Evolutionary conservation across 148 eudicot genomes (phyloP), one percentile per base, ranked within the genome.

Genomic region (Chenopodium berlandieri): DNA sequence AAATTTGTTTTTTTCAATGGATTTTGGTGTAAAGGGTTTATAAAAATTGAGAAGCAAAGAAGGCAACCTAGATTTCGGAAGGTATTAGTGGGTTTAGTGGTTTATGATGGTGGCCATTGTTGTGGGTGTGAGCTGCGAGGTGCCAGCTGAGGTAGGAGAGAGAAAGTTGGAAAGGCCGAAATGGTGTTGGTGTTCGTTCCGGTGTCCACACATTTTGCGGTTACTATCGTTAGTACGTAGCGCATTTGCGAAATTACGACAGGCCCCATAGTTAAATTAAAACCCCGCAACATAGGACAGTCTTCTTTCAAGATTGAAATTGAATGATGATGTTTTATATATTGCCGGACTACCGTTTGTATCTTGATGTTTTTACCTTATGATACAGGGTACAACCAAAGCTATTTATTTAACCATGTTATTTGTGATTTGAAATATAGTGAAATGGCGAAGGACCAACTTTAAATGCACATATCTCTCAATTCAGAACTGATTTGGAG

Each of bases 151-250:
- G 67, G 12, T 48, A 23, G 52, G 70, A 31, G 69, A 37, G 60
- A 40, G 78, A 44, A 40, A 60, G 48, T 56, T n/a, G 62, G 31
- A 11, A 52, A 17, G 14, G 67, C 44, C 44, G 20, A 37, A 72
- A n/a, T 78, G 77, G 81, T 73, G 82, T 83, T 44, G 16, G 52
- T 62, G 32, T 71, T 25, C 52, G 48, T 74, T 78, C 78, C 77
- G 65, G 60, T 56, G 60, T 56, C 20, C 62, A 56, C 81, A 76
- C 22, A 77, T 40, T 40, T 71, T 71, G 48, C 71, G 16, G 67
- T 81, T 67, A 75, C 44, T 37, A 37, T n/a, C 34, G 34, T 5
- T 37, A 37, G 6, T 6, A 37, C 7, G 54, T 48, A 17, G 62
- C 1, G 62, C 22, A 17, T 17, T 56, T 13, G 60, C 17, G 22